Evolutionary conservation across 306 rosid species (phyloP).

Genomic region (Prosopis cineraria): DNA sequence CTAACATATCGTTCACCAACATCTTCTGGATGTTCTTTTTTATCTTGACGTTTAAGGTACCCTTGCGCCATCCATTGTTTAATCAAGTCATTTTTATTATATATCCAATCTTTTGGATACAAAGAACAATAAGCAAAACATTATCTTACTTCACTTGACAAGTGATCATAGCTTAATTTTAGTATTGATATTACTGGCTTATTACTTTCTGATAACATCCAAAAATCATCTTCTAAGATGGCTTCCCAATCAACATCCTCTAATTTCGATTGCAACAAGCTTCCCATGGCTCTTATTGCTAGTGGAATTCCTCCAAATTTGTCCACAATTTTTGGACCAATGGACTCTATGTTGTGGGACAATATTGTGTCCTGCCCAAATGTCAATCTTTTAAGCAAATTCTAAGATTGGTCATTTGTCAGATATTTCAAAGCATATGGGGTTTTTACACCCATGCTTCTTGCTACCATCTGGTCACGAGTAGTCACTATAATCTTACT

Average conservation of each 20-base stretch:
- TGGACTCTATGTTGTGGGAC: neutral
- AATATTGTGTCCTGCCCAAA: neutral
- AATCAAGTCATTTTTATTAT: neutral
- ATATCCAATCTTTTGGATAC: neutral
- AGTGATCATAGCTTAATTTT: neutral
- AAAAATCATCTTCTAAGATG: neutral
- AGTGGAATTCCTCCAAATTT: conserved; percentile 2
- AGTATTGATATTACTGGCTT: neutral
- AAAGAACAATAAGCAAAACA: conserved; percentile 20
- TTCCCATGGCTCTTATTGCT: neutral
- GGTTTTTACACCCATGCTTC: neutral
- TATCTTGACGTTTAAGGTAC: neutral
- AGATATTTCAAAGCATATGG: neutral
- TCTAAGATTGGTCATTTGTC: neutral
- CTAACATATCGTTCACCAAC: neutral
- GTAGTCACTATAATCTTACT: conserved; percentile 15
- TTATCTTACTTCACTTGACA: neutral
- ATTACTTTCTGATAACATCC: neutral
- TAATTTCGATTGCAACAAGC: neutral
- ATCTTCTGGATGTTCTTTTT: neutral
- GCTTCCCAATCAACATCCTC: neutral
- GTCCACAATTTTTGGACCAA: neutral
- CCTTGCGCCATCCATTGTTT: neutral
- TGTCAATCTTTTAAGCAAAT: neutral
- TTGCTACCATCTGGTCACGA: neutral